Percentiles rank a stretch among this genome's conserved stretches.
phyloP scores from a whole-genome alignment of 768 basidiomycete species.

The Fomitopsis pulvina region DNA sequence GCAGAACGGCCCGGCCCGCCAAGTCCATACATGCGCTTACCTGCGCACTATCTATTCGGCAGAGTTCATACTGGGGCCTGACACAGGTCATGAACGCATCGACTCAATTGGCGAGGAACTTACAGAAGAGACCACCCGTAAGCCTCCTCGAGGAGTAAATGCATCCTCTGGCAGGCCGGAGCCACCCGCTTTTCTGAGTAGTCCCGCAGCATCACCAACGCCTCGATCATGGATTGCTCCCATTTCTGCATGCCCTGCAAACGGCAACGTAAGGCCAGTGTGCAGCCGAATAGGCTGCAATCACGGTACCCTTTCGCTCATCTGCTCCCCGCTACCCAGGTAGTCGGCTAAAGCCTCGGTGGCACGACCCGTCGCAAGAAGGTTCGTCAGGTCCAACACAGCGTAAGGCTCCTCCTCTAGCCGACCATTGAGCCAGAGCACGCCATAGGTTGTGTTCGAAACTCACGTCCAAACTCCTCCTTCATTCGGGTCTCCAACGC shows the following conservation, averaged over 20 bases:
- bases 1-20: conserved; percentile 50
- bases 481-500: conserved; percentile 57
- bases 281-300: background rate
- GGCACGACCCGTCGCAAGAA: conserved; percentile 66
- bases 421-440: background rate
- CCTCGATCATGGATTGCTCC: conserved; percentile 68
- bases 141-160: conserved; percentile 71
- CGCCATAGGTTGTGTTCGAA: background rate
- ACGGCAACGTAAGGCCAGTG: background rate
- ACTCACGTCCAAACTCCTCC: conserved; percentile 58
- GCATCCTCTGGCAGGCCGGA: conserved; percentile 71
- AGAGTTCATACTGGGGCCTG: conserved; percentile 37
- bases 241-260: conserved; percentile 72
- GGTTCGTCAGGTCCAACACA: conserved; percentile 62
- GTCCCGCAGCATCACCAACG: conserved; percentile 67
- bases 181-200: conserved; percentile 61
- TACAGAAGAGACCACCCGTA: conserved; percentile 75
- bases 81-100: conserved; percentile 4
- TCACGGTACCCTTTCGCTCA: conserved; percentile 67
- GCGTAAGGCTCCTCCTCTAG: conserved; percentile 57
- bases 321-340: conserved; percentile 69
- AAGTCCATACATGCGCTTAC: conserved; percentile 47
- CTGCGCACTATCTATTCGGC: conserved; percentile 46
- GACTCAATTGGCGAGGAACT: conserved; percentile 20
- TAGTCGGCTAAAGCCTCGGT: conserved; percentile 70